Evolutionary conservation across 495 filamentous ascomycete species (phyloP), one percentile per base, ranked within the genome.

Genomic region (Talaromyces borbonicus): DNA sequence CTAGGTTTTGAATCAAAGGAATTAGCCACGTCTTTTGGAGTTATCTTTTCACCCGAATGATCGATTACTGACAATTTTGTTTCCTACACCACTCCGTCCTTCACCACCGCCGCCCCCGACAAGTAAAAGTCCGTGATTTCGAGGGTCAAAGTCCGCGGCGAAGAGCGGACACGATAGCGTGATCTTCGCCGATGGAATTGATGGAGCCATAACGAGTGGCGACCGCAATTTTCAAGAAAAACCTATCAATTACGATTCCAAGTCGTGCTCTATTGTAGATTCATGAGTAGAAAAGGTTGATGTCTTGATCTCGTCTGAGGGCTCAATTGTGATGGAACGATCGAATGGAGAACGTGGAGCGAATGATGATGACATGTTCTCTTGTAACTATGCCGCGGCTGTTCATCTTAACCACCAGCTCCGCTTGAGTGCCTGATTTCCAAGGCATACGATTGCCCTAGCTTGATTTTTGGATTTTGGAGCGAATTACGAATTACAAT

Each of bases 21-120:
- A 19, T 49, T 30, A 54, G 47, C 15, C 7, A 14, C 23, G 15
- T 33, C 31, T 19, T 16, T 27, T 22, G 41, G 4, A 8, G 19
- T 47, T 24, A 30, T 12, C 35, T n/a, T 38, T 14, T 22, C 19
- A 41, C 9, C 36, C 46, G 44, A 35, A 19, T 50, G 40, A 49
- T 43, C 24, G 68, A 77, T 23, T 8, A 41, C 38, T 2, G 59
- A 83, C 86, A 60, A 97, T 88, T 65, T 90, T 90, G 64, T 96
- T 98, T 23, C 80, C 78, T 26, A 96, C 87, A 37, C 90, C 92
- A 56, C 75, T 92, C 47, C 81, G 79, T 30, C 83, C 79, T 56
- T 88, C 81, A 15, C 90, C 90, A 49, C 90, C 90, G 39, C 92
- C 92, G 22, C 92, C 90, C 27, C 81, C 90, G n/a, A 95, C 87